These are phyloP conservation scores for Tulasnella sp. DNA, from an alignment of 768 basidiomycete genomes.

Conservation along the genomic window DNA sequence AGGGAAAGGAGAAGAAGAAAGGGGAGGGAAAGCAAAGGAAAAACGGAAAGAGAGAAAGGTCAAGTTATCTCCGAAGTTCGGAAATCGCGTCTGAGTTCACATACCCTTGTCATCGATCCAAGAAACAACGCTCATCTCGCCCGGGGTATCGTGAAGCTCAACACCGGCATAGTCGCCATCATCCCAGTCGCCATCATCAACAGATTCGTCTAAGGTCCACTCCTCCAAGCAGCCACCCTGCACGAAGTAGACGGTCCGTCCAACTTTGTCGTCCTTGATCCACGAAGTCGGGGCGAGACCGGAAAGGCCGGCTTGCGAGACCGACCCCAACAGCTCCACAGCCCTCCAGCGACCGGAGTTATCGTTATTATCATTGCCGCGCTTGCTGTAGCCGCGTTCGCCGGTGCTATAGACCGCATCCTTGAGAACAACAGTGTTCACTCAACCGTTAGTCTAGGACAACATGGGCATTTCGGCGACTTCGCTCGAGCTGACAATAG, in stretches of 20 bases:
- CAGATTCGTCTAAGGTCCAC: background rate
- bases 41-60: background rate
- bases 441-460: background rate
- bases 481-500: background rate
- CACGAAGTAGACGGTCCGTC: background rate
- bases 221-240: conserved; percentile 1
- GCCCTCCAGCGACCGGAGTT: background rate
- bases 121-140: conserved; percentile 6
- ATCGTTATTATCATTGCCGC: background rate
- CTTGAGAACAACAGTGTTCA: background rate
- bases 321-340: background rate
- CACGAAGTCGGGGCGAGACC: conserved; percentile 5
- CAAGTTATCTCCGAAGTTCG: background rate
- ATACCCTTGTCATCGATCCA: conserved; percentile 12
- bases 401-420: background rate
- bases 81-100: background rate
- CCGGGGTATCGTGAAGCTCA: conserved; percentile 1
- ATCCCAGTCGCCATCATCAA: background rate
- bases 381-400: background rate
- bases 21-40: too few species aligned
- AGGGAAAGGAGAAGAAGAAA: background rate
- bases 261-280: background rate
- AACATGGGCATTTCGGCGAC: conserved; percentile 3
- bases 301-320: background rate
- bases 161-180: background rate